phyloP scores from a whole-genome alignment of 352 stramenopile species.

The Thalassiosira mediterranea region DNA sequence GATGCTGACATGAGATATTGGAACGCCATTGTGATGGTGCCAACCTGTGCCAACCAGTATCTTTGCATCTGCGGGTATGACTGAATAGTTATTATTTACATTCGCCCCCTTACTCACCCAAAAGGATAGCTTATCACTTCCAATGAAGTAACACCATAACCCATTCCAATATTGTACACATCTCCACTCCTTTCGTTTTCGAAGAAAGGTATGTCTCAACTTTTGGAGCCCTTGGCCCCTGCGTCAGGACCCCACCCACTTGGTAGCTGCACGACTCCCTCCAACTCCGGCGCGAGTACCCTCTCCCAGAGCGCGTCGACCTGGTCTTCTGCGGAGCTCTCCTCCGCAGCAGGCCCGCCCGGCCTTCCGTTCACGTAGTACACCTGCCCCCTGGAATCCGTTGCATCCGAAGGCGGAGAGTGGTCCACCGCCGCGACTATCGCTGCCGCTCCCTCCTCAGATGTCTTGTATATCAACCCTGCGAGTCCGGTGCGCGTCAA shows the following conservation, averaged over 20 bases:
- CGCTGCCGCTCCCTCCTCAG: conserved; percentile 32
- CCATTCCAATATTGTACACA: too few species aligned
- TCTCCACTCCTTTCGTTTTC: too few species aligned
- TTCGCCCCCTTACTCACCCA: too few species aligned
- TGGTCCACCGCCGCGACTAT: conserved; percentile 36
- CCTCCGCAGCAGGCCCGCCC: conserved; percentile 32
- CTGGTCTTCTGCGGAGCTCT: conserved; percentile 29
- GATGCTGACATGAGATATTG: too few species aligned
- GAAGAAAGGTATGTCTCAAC: too few species aligned
- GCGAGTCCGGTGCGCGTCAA: conserved; percentile 46
- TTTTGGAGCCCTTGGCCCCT: too few species aligned
- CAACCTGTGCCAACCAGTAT: too few species aligned
- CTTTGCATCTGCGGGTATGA: too few species aligned
- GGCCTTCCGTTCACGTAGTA: conserved; percentile 54
- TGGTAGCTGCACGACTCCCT: conserved; percentile 26
- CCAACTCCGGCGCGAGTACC: conserved; percentile 34
- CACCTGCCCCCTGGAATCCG: conserved; percentile 24
- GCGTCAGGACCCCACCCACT: conserved; percentile 16
- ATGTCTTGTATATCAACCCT: conserved; percentile 49
- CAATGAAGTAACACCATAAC: too few species aligned
- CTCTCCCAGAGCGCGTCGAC: conserved; percentile 29
- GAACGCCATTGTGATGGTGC: too few species aligned
- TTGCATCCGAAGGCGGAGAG: conserved; percentile 3
- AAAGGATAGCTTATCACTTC: too few species aligned
- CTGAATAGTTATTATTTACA: too few species aligned